Conservation (phyloP, 2,329 filamentous ascomycete genomes). For the Gnomoniopsis smithogilvyi region DNA sequence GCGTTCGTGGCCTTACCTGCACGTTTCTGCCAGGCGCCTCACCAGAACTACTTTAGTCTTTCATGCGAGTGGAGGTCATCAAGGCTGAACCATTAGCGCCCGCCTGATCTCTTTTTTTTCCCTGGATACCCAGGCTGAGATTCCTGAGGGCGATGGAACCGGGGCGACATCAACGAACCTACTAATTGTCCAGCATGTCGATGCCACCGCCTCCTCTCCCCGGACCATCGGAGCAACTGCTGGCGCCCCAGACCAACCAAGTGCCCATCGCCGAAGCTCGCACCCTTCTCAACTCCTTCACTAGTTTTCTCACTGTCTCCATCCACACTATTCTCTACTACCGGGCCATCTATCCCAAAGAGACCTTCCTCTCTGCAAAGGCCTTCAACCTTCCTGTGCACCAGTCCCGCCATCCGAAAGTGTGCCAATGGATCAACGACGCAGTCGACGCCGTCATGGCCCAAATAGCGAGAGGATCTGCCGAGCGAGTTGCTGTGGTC, state of each 20-base stretch:
- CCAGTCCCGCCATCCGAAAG: constrained; percentile 80
- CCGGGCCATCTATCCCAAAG: constrained; percentile 71
- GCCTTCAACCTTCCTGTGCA: constrained; percentile 83
- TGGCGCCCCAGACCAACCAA: constrained; percentile 12
- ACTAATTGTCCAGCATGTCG: constrained; percentile 9
- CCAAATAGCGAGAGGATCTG: constrained; percentile 61
- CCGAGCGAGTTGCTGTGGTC: constrained; percentile 45
- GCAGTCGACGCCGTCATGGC: constrained; percentile 69
- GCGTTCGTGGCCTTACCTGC: no score
- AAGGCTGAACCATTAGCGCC: not conserved
- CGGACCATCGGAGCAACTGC: not conserved
- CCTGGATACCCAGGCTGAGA: not conserved
- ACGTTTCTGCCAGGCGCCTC: not conserved
- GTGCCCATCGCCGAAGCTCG: constrained; percentile 41
- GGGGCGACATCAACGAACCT: not conserved
- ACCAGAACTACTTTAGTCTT: not conserved
- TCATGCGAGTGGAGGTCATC: not conserved
- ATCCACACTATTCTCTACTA: constrained; percentile 86
- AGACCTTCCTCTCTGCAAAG: constrained; percentile 74
- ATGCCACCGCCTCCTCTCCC: constrained; percentile 13
- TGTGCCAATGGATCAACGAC: constrained; percentile 83
- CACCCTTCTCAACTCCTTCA: constrained; percentile 66
- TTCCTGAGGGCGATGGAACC: no score
- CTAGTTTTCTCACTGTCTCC: constrained; percentile 75
- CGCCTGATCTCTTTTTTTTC: not conserved